These are phyloP conservation scores for Trichophyton equinum DNA, from an alignment of 2,329 filamentous ascomycete genomes.

Conservation along the genomic window DNA sequence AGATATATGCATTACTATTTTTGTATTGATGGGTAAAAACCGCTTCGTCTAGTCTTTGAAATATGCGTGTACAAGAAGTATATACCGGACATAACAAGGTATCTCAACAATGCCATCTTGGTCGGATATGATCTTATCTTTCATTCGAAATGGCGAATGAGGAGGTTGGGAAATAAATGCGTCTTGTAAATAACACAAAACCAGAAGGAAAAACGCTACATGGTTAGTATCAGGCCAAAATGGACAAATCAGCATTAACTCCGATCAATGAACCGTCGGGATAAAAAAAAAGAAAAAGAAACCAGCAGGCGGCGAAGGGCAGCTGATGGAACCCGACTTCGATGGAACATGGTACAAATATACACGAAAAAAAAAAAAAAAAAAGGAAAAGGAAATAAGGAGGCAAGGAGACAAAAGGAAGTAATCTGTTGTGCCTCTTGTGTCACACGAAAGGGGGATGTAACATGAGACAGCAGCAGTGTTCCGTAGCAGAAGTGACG, in stretches of 20 bases:
- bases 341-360: not conserved
- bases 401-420: not conserved
- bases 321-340: not conserved
- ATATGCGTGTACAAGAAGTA: not conserved
- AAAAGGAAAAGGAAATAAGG: not conserved
- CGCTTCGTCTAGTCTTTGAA: not conserved
- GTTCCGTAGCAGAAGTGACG: not conserved
- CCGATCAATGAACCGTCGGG: not conserved
- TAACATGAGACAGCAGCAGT: too few species aligned
- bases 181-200: not conserved
- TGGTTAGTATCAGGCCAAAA: not conserved
- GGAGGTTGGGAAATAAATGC: not conserved
- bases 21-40: not conserved
- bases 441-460: too few species aligned
- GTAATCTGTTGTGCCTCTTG: not conserved
- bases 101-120: not conserved
- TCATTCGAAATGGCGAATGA: not conserved
- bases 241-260: not conserved
- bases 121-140: not conserved
- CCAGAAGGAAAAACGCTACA: not conserved
- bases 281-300: not conserved
- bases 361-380: not conserved
- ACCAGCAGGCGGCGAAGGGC: not conserved
- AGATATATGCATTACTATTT: not conserved
- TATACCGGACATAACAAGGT: not conserved